These are phyloP conservation scores for Isabelozyma pseudorhagii DNA, from an alignment of 805 yeast genomes.

Conservation along the genomic window DNA sequence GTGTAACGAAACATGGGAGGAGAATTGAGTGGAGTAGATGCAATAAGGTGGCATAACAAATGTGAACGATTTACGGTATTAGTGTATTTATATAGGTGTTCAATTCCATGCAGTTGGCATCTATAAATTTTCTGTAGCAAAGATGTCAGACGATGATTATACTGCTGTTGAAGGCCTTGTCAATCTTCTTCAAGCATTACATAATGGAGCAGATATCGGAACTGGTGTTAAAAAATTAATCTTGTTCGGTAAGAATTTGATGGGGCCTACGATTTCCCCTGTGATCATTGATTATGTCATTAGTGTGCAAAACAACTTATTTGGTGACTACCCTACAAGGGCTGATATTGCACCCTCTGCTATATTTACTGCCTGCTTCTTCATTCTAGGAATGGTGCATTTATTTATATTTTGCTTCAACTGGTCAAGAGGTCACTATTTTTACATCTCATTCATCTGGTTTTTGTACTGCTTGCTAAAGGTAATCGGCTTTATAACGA, in stretches of 20 bases:
- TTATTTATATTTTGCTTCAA: constrained; percentile 12
- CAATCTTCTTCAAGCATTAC: constrained; percentile 12
- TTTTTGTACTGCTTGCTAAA: constrained; percentile 9
- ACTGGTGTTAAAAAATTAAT: constrained; percentile 39
- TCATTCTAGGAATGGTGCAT: constrained; percentile 10
- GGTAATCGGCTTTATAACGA: constrained; percentile 11
- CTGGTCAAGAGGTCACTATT: constrained; percentile 16
- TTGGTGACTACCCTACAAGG: constrained; percentile 15
- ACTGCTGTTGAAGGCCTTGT: constrained; percentile 10
- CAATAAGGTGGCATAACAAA: not conserved
- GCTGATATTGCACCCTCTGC: constrained; percentile 14
- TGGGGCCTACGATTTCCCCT: constrained; percentile 33
- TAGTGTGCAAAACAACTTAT: constrained; percentile 12
- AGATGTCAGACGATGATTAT: not conserved
- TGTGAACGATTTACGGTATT: not conserved
- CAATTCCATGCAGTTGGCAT: not conserved
- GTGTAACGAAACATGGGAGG: not conserved
- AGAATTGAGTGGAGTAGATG: not conserved
- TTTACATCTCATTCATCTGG: constrained; percentile 16
- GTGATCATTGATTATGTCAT: constrained; percentile 9
- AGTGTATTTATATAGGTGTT: not conserved
- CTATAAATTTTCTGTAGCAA: not conserved
- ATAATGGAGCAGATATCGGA: constrained; percentile 47
- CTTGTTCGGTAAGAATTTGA: constrained; percentile 18
- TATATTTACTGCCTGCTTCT: constrained; percentile 13